These are phyloP conservation scores for Rhizopus stolonifer DNA, from an alignment of 371 early-diverging fungal species.

Conservation along the genomic window DNA sequence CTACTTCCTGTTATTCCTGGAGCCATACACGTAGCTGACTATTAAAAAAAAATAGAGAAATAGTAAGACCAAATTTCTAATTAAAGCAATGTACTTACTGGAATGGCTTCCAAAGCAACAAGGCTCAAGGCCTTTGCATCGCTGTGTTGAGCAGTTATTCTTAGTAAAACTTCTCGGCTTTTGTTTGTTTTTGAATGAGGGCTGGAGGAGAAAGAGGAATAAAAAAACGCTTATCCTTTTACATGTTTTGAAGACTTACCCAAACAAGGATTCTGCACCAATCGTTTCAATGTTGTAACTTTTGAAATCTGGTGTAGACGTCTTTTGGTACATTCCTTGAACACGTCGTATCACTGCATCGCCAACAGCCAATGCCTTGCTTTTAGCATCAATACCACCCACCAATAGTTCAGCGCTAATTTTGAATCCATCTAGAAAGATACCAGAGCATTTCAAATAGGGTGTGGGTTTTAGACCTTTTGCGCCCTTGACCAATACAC, in stretches of 20 bases:
- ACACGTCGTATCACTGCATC: constrained; percentile 62
- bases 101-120: constrained; percentile 68
- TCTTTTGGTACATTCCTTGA: constrained; percentile 45
- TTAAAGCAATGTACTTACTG: constrained; percentile 37
- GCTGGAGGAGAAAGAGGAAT: constrained; percentile 21
- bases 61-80: neutral
- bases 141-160: constrained; percentile 64
- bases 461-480: constrained; percentile 68
- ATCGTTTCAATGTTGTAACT: constrained; percentile 61
- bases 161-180: constrained; percentile 66
- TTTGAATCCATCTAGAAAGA: constrained; percentile 71
- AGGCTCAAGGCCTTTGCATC: constrained; percentile 55
- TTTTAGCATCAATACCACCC: constrained; percentile 66
- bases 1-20: constrained; percentile 73
- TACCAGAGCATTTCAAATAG: constrained; percentile 68
- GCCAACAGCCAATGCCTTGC: constrained; percentile 66
- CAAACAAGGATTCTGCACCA: constrained; percentile 72
- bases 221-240: neutral
- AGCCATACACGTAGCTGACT: constrained; percentile 75
- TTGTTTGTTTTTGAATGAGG: constrained; percentile 48
- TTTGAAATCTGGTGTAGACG: constrained; percentile 54
- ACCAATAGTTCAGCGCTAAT: constrained; percentile 65
- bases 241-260: too few species aligned
- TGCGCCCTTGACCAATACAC: constrained; percentile 67
- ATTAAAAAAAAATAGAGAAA: neutral